A percentile compares a stretch with the other conserved stretches of the same genome.
Conservation (phyloP, 1,139 yeast genomes). For the Yamadazyma mexicana region DNA sequence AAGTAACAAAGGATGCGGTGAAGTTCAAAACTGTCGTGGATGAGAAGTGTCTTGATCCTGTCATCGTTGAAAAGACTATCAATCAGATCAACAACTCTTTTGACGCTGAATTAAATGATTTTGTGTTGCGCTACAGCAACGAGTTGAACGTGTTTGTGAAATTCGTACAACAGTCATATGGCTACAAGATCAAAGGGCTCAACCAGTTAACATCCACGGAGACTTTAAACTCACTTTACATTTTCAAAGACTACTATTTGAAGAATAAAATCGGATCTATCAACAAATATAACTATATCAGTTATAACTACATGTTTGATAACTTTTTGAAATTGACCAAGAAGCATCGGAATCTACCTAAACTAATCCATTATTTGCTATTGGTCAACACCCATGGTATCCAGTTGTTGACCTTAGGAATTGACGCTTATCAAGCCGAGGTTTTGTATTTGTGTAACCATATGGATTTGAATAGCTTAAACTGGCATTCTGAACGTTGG, state of each 20-base stretch:
- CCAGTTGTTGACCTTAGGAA: slow-evolving; percentile 11
- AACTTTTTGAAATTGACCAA: slow-evolving; percentile 17
- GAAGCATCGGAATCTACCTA: slow-evolving; percentile 15
- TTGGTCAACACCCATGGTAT: slow-evolving; percentile 23
- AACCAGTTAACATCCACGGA: slow-evolving; percentile 30
- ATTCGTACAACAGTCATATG: slow-evolving; percentile 25
- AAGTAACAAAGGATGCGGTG: neutral
- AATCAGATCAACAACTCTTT: slow-evolving; percentile 6
- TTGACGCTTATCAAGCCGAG: slow-evolving; percentile 24
- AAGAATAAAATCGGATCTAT: slow-evolving; percentile 22
- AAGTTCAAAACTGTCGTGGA: slow-evolving; percentile 1
- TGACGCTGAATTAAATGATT: slow-evolving; percentile 14
- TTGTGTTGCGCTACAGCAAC: slow-evolving; percentile 20
- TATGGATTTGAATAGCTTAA: slow-evolving; percentile 19
- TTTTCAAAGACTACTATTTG: slow-evolving; percentile 26
- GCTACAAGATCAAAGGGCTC: slow-evolving; percentile 21
- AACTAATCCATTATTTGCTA: slow-evolving; percentile 10
- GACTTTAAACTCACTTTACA: slow-evolving; percentile 27
- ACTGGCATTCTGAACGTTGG: neutral
- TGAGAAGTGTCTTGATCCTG: slow-evolving; percentile 7
- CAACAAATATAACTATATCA: slow-evolving; percentile 17
- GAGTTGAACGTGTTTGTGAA: slow-evolving; percentile 24
- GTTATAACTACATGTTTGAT: slow-evolving; percentile 26
- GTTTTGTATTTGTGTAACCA: slow-evolving; percentile 23
- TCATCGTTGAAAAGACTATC: slow-evolving; percentile 9